phyloP scores from a whole-genome alignment of 108 stramenopile genomes.

The Skeletonema menzelii region DNA sequence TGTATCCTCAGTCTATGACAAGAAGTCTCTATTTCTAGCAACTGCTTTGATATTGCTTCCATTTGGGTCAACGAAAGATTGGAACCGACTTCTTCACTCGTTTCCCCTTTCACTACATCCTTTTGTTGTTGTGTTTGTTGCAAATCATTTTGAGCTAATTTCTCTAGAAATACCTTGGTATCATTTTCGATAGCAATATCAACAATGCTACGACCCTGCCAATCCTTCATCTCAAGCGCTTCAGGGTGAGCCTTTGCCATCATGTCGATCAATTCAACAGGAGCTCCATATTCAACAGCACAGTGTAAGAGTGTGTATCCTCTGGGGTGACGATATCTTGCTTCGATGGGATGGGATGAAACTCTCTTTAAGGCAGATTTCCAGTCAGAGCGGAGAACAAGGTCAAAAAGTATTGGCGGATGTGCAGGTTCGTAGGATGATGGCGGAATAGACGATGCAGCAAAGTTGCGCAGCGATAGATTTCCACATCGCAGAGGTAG shows the following conservation, averaged over 20 bases:
- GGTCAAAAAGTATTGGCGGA: slow-evolving; percentile 33
- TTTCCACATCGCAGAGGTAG: not conserved
- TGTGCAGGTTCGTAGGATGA: not conserved
- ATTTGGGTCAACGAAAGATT: slow-evolving; percentile 2
- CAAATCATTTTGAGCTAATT: not conserved
- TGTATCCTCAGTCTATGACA: slow-evolving; percentile 1
- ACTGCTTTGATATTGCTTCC: slow-evolving; percentile 6
- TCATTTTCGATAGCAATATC: slow-evolving; percentile 19
- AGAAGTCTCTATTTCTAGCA: not conserved
- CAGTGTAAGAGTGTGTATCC: slow-evolving; percentile 25
- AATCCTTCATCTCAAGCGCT: slow-evolving; percentile 19
- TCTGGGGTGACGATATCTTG: slow-evolving; percentile 16
- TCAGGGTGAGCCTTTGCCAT: slow-evolving; percentile 25
- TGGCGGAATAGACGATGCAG: not conserved
- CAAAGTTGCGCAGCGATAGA: not conserved
- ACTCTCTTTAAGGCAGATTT: slow-evolving; percentile 13
- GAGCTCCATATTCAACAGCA: slow-evolving; percentile 19
- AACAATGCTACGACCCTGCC: slow-evolving; percentile 15
- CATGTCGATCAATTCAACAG: slow-evolving; percentile 13
- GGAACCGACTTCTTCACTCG: not conserved
- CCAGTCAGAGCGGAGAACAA: slow-evolving; percentile 17
- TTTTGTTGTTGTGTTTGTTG: not conserved
- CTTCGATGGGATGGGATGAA: slow-evolving; percentile 15
- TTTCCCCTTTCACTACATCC: not conserved
- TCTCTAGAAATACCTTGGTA: slow-evolving; percentile 12